A percentile compares a stretch with the other conserved stretches of the same genome.
Evolutionary conservation across 306 rosid species (phyloP).

Genomic region (Cucurbita maxima): DNA sequence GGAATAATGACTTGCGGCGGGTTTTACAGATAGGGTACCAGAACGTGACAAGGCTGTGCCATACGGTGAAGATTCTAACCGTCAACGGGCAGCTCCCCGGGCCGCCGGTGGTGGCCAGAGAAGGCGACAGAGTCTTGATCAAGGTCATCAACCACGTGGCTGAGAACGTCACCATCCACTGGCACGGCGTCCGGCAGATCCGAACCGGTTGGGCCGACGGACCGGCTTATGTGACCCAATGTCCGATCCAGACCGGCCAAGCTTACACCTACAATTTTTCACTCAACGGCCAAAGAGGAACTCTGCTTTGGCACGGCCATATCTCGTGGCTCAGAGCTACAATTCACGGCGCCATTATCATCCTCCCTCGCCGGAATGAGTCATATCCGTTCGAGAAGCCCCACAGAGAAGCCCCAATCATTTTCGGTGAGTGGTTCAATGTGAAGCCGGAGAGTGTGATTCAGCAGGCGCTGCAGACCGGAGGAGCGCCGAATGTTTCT

Average conservation of each 20-base stretch:
- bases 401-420: conserved; percentile 45
- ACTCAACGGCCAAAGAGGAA: conserved; percentile 62
- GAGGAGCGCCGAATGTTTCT: conserved; percentile 77
- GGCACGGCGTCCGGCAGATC: conserved; percentile 72
- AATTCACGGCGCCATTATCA: conserved; percentile 58
- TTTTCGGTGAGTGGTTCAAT: conserved; percentile 89
- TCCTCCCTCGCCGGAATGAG: conserved; percentile 50
- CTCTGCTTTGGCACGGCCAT: conserved; percentile 78
- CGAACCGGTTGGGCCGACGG: conserved; percentile 73
- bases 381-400: conserved; percentile 67
- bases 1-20: too few species aligned
- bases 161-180: conserved; percentile 57
- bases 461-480: conserved; percentile 61
- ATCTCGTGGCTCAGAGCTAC: conserved; percentile 67
- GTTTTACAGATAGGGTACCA: conserved; percentile 31
- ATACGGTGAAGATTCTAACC: conserved; percentile 45
- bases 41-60: conserved; percentile 48
- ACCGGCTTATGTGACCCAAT: conserved; percentile 78
- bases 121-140: conserved; percentile 55
- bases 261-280: conserved; percentile 61
- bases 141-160: conserved; percentile 53
- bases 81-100: conserved; percentile 71
- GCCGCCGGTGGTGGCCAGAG: conserved; percentile 56
- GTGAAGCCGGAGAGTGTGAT: conserved; percentile 66
- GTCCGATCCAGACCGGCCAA: conserved; percentile 61